Evolutionary conservation across 441 rosid genomes (phyloP).

Genomic region (Hura crepitans): DNA sequence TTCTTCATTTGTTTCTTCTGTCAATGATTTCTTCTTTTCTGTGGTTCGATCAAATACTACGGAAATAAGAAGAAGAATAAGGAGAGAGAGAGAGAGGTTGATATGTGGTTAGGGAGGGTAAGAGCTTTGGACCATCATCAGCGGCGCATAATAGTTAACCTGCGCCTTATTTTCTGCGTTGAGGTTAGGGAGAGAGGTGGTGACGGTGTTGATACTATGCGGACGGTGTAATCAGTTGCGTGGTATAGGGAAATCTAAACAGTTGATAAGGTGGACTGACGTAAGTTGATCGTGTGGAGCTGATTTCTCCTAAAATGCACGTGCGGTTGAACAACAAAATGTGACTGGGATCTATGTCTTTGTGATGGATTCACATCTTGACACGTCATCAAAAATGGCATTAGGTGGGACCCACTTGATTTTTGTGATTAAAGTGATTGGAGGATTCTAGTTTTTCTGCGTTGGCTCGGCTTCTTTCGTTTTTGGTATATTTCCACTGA

Average conservation of each 20-base stretch:
- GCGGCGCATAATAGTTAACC: constrained; percentile 36
- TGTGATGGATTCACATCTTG: background rate
- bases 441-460: constrained; percentile 2
- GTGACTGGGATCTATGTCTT: too few relatives aligned
- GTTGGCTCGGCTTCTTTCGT: background rate
- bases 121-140: constrained; percentile 27
- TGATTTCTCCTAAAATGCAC: too few relatives aligned
- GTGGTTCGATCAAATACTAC: background rate
- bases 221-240: constrained; percentile 4
- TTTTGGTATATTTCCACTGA: background rate
- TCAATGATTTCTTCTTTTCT: background rate
- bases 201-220: background rate
- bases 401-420: background rate
- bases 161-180: constrained; percentile 12
- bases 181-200: background rate
- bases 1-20: constrained; percentile 1
- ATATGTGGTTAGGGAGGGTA: constrained; percentile 26
- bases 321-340: too few relatives aligned
- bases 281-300: background rate
- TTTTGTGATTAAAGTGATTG: background rate
- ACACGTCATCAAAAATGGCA: constrained; percentile 8
- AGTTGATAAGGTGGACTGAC: background rate
- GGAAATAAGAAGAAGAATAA: constrained; percentile 8
- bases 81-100: constrained; percentile 15
- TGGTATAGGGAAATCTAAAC: background rate